A percentile compares a stretch with the other conserved stretches of the same genome.
These are phyloP conservation scores for Fusarium sp. DNA, from an alignment of 2,329 filamentous ascomycete genomes.

Conservation along the genomic window DNA sequence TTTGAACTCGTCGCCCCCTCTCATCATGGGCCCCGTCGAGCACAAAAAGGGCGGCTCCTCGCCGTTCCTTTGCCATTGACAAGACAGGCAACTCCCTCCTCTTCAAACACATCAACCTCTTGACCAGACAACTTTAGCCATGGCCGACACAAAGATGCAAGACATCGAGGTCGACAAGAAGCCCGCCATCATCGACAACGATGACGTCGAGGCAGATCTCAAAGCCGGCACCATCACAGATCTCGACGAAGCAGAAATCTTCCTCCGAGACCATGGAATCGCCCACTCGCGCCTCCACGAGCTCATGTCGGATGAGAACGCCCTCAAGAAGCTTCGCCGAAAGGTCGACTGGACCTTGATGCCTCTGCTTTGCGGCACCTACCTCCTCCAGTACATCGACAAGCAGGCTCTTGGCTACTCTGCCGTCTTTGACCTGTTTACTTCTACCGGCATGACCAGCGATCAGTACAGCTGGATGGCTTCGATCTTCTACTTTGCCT, in stretches of 20 bases:
- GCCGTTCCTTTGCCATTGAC: neutral
- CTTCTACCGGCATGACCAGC: constrained; percentile 58
- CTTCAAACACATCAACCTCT: too few relatives aligned
- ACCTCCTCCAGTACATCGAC: constrained; percentile 66
- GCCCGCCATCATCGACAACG: constrained; percentile 25
- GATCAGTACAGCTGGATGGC: constrained; percentile 66
- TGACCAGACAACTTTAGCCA: constrained; percentile 1
- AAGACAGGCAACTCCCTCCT: constrained; percentile 9
- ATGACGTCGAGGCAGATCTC: constrained; percentile 42
- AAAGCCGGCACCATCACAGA: constrained; percentile 37
- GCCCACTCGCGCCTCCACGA: constrained; percentile 36
- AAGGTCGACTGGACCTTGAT: constrained; percentile 64
- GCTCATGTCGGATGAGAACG: constrained; percentile 40
- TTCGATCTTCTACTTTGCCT: constrained; percentile 66
- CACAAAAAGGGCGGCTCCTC: constrained; percentile 31
- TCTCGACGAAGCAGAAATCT: constrained; percentile 44
- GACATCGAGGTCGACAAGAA: constrained; percentile 40
- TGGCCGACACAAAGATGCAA: constrained; percentile 33
- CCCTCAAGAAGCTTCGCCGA: constrained; percentile 46
- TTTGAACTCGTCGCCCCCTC: constrained; percentile 22
- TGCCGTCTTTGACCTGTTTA: constrained; percentile 67
- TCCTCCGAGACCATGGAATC: constrained; percentile 43
- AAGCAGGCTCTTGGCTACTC: constrained; percentile 66
- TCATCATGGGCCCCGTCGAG: neutral
- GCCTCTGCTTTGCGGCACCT: constrained; percentile 63